Percentiles rank a stretch among this genome's conserved stretches.
These are phyloP conservation scores for Chamaecrista fasciculata DNA, from an alignment of 306 rosid genomes.

Conservation along the genomic window DNA sequence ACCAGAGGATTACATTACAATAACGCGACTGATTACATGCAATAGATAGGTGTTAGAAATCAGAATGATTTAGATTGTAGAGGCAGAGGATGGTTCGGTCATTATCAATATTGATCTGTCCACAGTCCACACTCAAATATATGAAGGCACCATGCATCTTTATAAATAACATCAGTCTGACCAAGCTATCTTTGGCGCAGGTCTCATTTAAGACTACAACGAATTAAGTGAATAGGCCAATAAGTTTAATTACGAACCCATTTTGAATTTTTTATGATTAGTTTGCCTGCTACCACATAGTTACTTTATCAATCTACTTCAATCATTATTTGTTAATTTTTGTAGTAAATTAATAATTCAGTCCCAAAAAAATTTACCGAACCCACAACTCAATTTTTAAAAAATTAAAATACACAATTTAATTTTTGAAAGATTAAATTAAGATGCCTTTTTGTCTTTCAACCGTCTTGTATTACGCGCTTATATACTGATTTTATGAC, in stretches of 20 bases:
- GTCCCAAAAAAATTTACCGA: too few relatives aligned
- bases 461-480: too few relatives aligned
- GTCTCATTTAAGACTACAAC: not conserved
- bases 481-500: too few relatives aligned
- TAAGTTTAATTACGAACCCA: not conserved
- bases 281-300: not conserved
- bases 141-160: not conserved
- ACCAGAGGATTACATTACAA: too few relatives aligned
- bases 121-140: not conserved
- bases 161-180: not conserved
- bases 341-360: too few relatives aligned
- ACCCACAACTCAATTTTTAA: too few relatives aligned
- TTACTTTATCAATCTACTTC: not conserved
- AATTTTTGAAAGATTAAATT: too few relatives aligned
- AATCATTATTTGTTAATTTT: too few relatives aligned
- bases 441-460: too few relatives aligned
- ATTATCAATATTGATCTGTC: not conserved
- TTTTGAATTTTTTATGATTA: not conserved
- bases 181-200: not conserved
- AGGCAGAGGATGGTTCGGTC: not conserved
- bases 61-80: not conserved
- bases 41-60: not conserved
- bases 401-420: too few relatives aligned
- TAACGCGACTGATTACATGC: too few relatives aligned
- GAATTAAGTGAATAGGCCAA: not conserved